phyloP scores from a whole-genome alignment of 2,329 filamentous ascomycete species.

The Pezicula rhizophila region DNA sequence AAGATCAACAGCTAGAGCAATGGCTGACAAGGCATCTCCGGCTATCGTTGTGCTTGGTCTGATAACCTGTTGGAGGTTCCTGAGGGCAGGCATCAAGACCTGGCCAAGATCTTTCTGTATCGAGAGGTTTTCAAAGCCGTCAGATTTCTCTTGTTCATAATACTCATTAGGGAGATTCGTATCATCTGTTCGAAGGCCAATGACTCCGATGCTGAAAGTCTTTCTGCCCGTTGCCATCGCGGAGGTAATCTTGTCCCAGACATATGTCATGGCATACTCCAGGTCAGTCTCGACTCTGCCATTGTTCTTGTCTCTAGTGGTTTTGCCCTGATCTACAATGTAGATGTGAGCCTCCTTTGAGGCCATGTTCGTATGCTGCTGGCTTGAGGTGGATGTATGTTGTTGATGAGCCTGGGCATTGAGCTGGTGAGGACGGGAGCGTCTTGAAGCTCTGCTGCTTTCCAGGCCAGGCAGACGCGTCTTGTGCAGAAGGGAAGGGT shows the following conservation, averaged over 20 bases:
- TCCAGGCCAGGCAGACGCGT: conserved; percentile 6
- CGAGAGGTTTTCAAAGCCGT: conserved; percentile 75
- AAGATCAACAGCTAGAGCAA: conserved; percentile 83
- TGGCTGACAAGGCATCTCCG: conserved; percentile 82
- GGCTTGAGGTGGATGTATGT: conserved; percentile 1
- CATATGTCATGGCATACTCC: conserved; percentile 83
- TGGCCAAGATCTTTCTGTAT: conserved; percentile 64
- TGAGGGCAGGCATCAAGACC: conserved; percentile 62
- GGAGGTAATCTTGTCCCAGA: conserved; percentile 87
- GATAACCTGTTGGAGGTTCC: conserved; percentile 56
- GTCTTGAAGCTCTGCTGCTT: conserved; percentile 1
- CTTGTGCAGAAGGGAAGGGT: not conserved
- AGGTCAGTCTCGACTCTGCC: conserved; percentile 74
- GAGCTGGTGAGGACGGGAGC: conserved; percentile 7
- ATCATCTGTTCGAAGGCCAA: conserved; percentile 76
- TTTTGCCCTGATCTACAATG: conserved; percentile 78
- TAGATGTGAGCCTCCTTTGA: conserved; percentile 92
- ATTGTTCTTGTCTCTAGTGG: conserved; percentile 70
- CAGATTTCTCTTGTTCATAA: conserved; percentile 49
- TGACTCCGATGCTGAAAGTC: conserved; percentile 68
- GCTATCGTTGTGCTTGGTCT: conserved; percentile 59
- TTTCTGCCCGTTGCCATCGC: conserved; percentile 65
- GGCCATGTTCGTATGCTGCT: conserved; percentile 55
- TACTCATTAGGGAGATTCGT: conserved; percentile 52
- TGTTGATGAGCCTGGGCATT: not conserved